phyloP scores from a whole-genome alignment of 2,329 filamentous ascomycete species.

The Xylaria sp. region DNA sequence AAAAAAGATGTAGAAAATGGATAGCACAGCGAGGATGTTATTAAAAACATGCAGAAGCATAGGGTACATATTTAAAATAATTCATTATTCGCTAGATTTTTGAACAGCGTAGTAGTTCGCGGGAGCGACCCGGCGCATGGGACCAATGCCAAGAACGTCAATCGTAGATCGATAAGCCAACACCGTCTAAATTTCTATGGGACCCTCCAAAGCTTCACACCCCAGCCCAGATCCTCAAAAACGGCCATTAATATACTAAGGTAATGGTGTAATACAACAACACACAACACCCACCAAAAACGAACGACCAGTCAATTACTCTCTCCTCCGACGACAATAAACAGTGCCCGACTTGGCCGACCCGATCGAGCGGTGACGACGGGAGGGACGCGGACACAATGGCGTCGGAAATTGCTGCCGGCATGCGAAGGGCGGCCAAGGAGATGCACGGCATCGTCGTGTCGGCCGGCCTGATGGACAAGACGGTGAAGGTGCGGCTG shows the following conservation, averaged over 20 bases:
- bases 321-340: background rate
- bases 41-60: no score
- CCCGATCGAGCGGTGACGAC: background rate
- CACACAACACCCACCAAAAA: background rate
- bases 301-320: background rate
- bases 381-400: slow-evolving; percentile 13
- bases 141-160: slow-evolving; percentile 1
- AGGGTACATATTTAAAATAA: no score
- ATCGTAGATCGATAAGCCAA: slow-evolving; percentile 28
- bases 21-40: no score
- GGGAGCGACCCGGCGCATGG: background rate
- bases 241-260: background rate
- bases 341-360: background rate
- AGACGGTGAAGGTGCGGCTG: slow-evolving; percentile 82
- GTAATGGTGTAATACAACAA: background rate
- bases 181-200: slow-evolving; percentile 29
- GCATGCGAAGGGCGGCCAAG: slow-evolving; percentile 58
- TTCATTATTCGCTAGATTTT: no score
- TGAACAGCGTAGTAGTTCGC: no score
- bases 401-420: slow-evolving; percentile 39
- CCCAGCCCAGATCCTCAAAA: slow-evolving; percentile 4
- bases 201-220: slow-evolving; percentile 2
- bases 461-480: slow-evolving; percentile 80
- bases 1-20: no score
- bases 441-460: slow-evolving; percentile 77